A percentile compares a stretch with the other conserved stretches of the same genome.
phyloP scores from a whole-genome alignment of 495 filamentous ascomycete species.

The Aspergillus incahuasiensis region DNA sequence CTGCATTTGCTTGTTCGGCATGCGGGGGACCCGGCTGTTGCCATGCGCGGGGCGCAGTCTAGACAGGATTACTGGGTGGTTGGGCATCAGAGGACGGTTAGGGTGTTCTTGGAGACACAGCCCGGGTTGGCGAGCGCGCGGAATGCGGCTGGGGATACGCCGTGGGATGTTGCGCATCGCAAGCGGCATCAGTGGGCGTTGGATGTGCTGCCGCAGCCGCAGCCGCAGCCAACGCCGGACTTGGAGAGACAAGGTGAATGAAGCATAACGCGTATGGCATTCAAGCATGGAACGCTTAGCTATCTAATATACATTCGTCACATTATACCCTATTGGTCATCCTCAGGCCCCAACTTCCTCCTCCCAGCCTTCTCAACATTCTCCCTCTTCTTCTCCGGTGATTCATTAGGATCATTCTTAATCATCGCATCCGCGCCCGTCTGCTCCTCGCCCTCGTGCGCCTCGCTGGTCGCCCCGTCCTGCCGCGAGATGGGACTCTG shows the following conservation, averaged over 20 bases:
- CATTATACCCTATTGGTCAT: neutral
- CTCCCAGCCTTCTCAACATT: constrained; percentile 6
- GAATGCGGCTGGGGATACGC: constrained; percentile 13
- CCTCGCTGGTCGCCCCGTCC: neutral
- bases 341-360: constrained; percentile 4
- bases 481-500: constrained; percentile 1
- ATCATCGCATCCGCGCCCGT: constrained; percentile 1
- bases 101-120: constrained; percentile 14
- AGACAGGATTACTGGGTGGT: neutral
- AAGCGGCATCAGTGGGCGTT: constrained; percentile 8
- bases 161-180: constrained; percentile 9
- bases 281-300: neutral
- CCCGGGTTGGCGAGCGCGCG: constrained; percentile 5
- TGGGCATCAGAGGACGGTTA: constrained; percentile 5
- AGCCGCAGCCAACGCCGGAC: neutral
- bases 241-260: neutral
- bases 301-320: neutral
- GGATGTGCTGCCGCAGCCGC: neutral
- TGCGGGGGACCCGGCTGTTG: too few species aligned
- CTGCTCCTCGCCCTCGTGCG: constrained; percentile 3
- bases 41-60: too few species aligned
- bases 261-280: too few species aligned
- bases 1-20: constrained; percentile 20
- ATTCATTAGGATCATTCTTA: neutral
- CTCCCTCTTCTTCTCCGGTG: neutral